A percentile compares a stretch with the other conserved stretches of the same genome.
Conservation (phyloP, 2,329 filamentous ascomycete genomes). For the Scopulariopsis brevicaulis region DNA sequence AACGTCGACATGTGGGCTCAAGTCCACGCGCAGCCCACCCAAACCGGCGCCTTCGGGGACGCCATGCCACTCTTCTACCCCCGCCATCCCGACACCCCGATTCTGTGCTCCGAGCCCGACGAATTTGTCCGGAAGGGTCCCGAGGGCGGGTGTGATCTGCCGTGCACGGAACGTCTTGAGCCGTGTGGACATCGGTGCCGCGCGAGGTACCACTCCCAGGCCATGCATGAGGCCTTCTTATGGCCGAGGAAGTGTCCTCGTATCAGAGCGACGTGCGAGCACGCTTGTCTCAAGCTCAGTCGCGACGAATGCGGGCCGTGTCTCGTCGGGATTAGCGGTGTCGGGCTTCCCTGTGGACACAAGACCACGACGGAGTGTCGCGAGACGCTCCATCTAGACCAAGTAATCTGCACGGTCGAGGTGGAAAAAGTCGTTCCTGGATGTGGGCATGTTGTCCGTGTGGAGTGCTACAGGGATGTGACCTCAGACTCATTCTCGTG, state of each 20-base stretch:
- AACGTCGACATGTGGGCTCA: conserved; percentile 35
- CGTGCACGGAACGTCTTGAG: conserved; percentile 35
- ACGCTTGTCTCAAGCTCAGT: conserved; percentile 27
- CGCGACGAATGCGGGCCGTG: conserved; percentile 24
- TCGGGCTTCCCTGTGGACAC: conserved; percentile 12
- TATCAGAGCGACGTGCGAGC: conserved; percentile 25
- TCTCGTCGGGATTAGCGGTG: conserved; percentile 1
- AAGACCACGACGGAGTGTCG: conserved; percentile 5
- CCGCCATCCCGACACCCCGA: conserved; percentile 39
- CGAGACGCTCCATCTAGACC: neutral
- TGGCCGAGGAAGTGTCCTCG: conserved; percentile 32
- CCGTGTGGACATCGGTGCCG: conserved; percentile 33
- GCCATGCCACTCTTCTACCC: conserved; percentile 51
- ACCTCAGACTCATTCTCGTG: neutral
- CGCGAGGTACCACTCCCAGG: conserved; percentile 30
- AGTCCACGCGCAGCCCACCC: conserved; percentile 44
- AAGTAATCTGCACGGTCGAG: neutral
- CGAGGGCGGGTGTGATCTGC: conserved; percentile 56
- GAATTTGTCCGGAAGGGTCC: conserved; percentile 54
- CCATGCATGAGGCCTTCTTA: conserved; percentile 29
- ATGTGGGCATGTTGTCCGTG: neutral
- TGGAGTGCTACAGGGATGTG: neutral
- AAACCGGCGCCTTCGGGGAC: conserved; percentile 39
- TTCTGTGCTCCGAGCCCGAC: conserved; percentile 29
- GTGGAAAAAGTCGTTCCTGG: neutral